Evolutionary conservation across 2,329 filamentous ascomycete genomes (phyloP).

Genomic region (Apiospora aurea): DNA sequence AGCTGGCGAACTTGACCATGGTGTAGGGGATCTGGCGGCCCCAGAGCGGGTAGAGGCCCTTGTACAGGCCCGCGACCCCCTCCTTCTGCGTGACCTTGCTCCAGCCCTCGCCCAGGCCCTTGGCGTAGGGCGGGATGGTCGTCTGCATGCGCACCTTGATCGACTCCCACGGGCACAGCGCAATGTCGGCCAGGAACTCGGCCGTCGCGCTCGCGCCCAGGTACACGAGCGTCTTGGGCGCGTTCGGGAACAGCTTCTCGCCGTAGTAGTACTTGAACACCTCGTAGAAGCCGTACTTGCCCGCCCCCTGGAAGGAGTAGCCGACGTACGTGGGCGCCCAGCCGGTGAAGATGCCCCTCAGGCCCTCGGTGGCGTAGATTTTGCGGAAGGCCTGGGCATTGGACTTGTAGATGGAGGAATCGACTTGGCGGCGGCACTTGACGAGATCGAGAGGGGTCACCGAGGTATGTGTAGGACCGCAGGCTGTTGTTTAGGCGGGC

Average conservation of each 20-base stretch:
- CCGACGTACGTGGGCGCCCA: constrained; percentile 85
- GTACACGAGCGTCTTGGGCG: constrained; percentile 81
- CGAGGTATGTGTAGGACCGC: constrained; percentile 28
- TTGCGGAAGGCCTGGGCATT: constrained; percentile 82
- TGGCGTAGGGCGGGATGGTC: constrained; percentile 77
- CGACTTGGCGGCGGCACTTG: constrained; percentile 86
- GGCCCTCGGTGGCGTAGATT: constrained; percentile 75
- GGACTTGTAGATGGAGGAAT: constrained; percentile 80
- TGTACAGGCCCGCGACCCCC: constrained; percentile 76
- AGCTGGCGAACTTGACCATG: constrained; percentile 52
- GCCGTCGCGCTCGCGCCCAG: constrained; percentile 75
- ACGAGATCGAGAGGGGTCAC: constrained; percentile 76
- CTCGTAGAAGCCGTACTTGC: constrained; percentile 90
- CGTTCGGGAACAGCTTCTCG: constrained; percentile 72
- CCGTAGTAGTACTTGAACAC: constrained; percentile 88
- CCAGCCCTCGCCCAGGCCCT: constrained; percentile 74
- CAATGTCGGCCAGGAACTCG: constrained; percentile 76
- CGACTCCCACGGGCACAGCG: constrained; percentile 83
- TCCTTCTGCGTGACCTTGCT: constrained; percentile 72
- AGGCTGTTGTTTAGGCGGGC: constrained; percentile 8
- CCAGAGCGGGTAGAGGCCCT: constrained; percentile 87
- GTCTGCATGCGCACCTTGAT: constrained; percentile 89
- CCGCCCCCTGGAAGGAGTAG: constrained; percentile 82
- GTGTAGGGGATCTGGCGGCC: constrained; percentile 87
- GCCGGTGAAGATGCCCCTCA: constrained; percentile 83